Evolutionary conservation across 495 filamentous ascomycete species (phyloP).

Genomic region (Podospora fimiseda): DNA sequence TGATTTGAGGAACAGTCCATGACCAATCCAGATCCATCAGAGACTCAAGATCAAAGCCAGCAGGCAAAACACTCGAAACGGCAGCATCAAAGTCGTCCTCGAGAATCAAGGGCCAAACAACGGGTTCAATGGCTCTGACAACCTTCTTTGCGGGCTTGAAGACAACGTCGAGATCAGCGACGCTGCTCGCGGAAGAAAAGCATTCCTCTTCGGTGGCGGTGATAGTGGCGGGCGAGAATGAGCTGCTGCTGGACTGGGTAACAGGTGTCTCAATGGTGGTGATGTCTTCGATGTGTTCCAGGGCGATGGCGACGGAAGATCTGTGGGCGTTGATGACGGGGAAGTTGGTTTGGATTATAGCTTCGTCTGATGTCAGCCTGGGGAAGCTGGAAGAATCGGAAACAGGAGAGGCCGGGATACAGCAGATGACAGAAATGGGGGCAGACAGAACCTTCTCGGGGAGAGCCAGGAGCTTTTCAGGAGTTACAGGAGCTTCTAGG

Average conservation of each 20-base stretch:
- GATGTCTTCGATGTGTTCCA: background rate
- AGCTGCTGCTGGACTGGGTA: background rate
- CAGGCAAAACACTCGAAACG: background rate
- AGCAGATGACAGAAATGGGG: background rate
- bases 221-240: background rate
- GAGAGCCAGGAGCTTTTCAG: background rate
- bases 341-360: too few relatives aligned
- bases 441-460: background rate
- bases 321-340: background rate
- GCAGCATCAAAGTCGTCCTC: slow-evolving; percentile 14
- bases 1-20: slow-evolving; percentile 3
- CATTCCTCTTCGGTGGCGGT: background rate
- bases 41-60: background rate
- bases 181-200: background rate
- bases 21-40: background rate
- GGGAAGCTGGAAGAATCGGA: background rate
- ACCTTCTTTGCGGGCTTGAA: background rate
- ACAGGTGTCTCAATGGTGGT: background rate
- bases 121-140: background rate
- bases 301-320: background rate
- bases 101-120: background rate
- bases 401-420: background rate
- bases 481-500: background rate
- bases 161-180: background rate
- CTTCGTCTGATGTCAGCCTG: background rate